A percentile compares a stretch with the other conserved stretches of the same genome.
Evolutionary conservation across 1,284 basidiomycete genomes (phyloP).

Genomic region (Cutaneotrichosporon sp.): DNA sequence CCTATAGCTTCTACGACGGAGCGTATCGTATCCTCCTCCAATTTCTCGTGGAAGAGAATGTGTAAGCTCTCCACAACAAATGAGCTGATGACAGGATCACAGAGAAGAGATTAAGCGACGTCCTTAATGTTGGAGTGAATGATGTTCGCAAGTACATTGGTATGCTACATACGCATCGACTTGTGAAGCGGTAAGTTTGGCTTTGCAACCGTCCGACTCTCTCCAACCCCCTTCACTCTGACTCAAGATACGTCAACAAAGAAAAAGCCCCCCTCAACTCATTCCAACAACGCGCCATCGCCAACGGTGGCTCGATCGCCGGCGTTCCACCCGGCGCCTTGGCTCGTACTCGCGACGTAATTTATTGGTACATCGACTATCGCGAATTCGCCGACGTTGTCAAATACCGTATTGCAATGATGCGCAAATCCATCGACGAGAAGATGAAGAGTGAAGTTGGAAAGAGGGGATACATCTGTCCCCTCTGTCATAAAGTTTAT

Average conservation of each 20-base stretch:
- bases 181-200: conserved; percentile 72
- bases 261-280: conserved; percentile 41
- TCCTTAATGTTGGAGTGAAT: conserved; percentile 84
- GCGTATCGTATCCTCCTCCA: conserved; percentile 89
- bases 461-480: conserved; percentile 93
- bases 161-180: conserved; percentile 75
- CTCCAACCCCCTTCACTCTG: too few species aligned
- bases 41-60: conserved; percentile 82
- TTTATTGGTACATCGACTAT: conserved; percentile 97
- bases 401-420: conserved; percentile 95
- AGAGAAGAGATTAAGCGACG: conserved; percentile 69
- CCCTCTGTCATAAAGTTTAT: conserved; percentile 80
- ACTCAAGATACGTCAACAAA: conserved; percentile 48
- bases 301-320: conserved; percentile 14
- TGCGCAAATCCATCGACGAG: conserved; percentile 84
- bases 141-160: conserved; percentile 91
- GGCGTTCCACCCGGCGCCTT: conserved; percentile 8
- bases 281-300: conserved; percentile 29
- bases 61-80: conserved; percentile 59
- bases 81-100: conserved; percentile 27
- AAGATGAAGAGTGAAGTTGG: conserved; percentile 82
- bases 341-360: conserved; percentile 47
- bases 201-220: not conserved
- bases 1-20: conserved; percentile 90
- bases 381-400: conserved; percentile 93